Evolutionary conservation across 2,329 filamentous ascomycete species (phyloP).

Genomic region (Microcera coccophila): DNA sequence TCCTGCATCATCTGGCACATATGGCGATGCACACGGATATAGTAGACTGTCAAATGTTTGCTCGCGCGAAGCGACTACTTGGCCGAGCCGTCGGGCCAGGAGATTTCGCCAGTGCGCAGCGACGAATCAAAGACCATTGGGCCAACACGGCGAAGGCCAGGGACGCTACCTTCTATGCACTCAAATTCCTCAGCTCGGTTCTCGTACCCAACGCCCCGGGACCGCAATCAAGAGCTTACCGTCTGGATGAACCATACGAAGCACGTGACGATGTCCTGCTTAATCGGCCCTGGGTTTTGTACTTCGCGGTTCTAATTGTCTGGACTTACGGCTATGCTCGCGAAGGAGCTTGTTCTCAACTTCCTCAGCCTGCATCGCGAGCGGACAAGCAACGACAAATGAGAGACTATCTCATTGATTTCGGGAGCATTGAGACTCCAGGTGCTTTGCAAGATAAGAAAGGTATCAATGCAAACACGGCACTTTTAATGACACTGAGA

Average conservation of each 20-base stretch:
- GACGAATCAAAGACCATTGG: conserved; percentile 85
- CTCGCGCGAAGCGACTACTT: conserved; percentile 77
- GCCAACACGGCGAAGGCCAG: conserved; percentile 82
- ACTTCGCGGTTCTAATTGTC: conserved; percentile 85
- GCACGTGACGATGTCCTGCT: conserved; percentile 85
- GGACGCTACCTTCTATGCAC: conserved; percentile 87
- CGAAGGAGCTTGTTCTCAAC: conserved; percentile 66
- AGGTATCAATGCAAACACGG: conserved; percentile 78
- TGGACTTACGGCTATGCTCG: conserved; percentile 94
- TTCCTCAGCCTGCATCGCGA: conserved; percentile 51
- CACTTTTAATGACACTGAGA: conserved; percentile 74
- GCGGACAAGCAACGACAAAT: conserved; percentile 72
- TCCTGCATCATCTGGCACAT: conserved; percentile 88
- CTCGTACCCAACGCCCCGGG: conserved; percentile 53
- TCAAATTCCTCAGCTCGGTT: conserved; percentile 84
- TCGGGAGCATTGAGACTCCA: conserved; percentile 68
- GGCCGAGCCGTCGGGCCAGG: conserved; percentile 79
- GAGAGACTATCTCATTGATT: conserved; percentile 69
- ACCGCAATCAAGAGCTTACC: conserved; percentile 37
- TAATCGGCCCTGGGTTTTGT: conserved; percentile 92
- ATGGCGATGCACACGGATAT: conserved; percentile 98
- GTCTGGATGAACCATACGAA: conserved; percentile 59
- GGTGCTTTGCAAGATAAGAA: conserved; percentile 70
- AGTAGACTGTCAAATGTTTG: conserved; percentile 96
- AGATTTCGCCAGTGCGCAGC: conserved; percentile 74